These are phyloP conservation scores for Volvox africanus DNA, from an alignment of 139 green algal species.

Conservation along the genomic window DNA sequence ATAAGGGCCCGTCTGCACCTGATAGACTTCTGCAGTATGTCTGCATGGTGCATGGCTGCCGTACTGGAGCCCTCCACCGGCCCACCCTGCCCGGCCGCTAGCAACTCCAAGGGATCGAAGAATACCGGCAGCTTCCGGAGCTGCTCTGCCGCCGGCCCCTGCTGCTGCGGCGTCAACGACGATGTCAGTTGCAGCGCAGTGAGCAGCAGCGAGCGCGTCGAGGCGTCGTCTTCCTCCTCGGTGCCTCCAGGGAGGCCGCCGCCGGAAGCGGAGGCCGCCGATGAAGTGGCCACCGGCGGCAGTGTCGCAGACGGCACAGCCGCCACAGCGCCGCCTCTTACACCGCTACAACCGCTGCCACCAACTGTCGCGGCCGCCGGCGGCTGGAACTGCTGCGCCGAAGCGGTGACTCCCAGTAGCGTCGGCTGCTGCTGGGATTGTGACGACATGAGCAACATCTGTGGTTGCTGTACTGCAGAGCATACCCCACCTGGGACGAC, in stretches of 20 bases:
- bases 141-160: slow-evolving; percentile 12
- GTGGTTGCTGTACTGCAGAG: neutral
- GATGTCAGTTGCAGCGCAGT: neutral
- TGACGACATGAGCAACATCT: neutral
- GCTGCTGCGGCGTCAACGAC: neutral
- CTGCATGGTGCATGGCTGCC: slow-evolving; percentile 36
- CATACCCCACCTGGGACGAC: neutral
- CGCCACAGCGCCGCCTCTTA: neutral
- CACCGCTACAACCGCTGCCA: no score
- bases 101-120: slow-evolving; percentile 54
- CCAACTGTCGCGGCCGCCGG: neutral
- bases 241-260: neutral
- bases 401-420: neutral
- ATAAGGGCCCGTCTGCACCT: neutral
- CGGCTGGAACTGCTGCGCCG: neutral
- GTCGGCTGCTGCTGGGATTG: neutral
- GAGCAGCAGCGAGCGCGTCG: neutral
- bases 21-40: slow-evolving; percentile 57
- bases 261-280: neutral
- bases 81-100: neutral
- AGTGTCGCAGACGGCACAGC: neutral
- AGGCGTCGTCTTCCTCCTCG: neutral
- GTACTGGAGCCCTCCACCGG: neutral
- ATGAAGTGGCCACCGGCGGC: neutral
- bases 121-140: slow-evolving; percentile 26